Conservation (phyloP, 2,329 filamentous ascomycete genomes). For the Calonectria naviculata region DNA sequence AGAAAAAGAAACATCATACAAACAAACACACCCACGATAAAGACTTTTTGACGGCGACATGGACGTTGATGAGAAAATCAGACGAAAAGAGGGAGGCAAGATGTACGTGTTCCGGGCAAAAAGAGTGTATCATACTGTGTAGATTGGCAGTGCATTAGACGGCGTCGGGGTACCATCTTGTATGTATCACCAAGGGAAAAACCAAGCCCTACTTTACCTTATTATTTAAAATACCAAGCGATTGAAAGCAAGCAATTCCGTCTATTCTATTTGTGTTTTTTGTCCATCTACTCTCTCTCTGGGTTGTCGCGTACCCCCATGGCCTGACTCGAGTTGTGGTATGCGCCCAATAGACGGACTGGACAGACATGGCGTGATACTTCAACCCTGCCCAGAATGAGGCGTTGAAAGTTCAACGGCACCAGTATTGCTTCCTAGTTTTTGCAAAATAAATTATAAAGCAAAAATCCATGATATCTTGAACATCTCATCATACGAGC, state of each 20-base stretch:
- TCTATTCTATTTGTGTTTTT: neutral
- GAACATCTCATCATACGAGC: no score
- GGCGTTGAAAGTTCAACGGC: no score
- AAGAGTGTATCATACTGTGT: slow-evolving; percentile 55
- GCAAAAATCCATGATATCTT: no score
- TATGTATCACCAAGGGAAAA: slow-evolving; percentile 46
- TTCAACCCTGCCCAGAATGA: no score
- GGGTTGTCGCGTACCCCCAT: neutral
- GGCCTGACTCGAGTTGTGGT: neutral
- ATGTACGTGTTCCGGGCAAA: slow-evolving; percentile 30
- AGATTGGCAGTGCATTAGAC: slow-evolving; percentile 58
- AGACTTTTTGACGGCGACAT: neutral
- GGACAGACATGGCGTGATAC: no score
- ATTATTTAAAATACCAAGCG: slow-evolving; percentile 41
- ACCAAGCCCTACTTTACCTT: slow-evolving; percentile 44
- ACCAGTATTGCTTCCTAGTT: no score
- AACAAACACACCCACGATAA: neutral
- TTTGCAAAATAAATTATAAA: no score
- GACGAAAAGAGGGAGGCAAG: slow-evolving; percentile 24
- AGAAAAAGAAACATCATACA: neutral
- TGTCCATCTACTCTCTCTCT: neutral
- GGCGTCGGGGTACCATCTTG: slow-evolving; percentile 53
- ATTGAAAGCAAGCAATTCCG: slow-evolving; percentile 24
- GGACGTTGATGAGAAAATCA: neutral
- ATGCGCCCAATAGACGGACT: neutral